phyloP scores from a whole-genome alignment of 2,329 filamentous ascomycete species.

The Capronia epimyces region DNA sequence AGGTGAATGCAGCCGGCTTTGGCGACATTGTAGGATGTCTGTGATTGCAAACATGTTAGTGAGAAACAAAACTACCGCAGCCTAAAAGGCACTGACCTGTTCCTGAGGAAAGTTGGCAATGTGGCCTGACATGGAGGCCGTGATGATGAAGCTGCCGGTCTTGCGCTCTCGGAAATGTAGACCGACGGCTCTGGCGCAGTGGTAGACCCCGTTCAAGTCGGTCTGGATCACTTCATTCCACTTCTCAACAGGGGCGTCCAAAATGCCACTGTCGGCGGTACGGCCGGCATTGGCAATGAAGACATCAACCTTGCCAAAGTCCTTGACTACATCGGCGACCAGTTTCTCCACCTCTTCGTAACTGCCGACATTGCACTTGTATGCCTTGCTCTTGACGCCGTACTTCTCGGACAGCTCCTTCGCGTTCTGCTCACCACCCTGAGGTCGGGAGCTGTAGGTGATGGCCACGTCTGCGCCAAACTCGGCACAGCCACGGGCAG shows the following conservation, averaged over 20 bases:
- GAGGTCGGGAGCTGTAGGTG: constrained; percentile 59
- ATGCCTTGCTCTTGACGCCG: constrained; percentile 62
- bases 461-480: constrained; percentile 60
- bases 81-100: constrained; percentile 40
- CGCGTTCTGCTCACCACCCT: constrained; percentile 62
- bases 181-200: constrained; percentile 85
- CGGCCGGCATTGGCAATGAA: constrained; percentile 67
- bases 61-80: constrained; percentile 31
- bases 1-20: constrained; percentile 64
- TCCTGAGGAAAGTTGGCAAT: constrained; percentile 57
- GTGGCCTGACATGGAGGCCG: constrained; percentile 56
- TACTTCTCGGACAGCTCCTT: constrained; percentile 55
- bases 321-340: constrained; percentile 56
- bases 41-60: constrained; percentile 6
- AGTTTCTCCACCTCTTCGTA: constrained; percentile 54
- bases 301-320: constrained; percentile 65
- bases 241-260: constrained; percentile 65
- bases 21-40: constrained; percentile 57
- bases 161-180: constrained; percentile 65
- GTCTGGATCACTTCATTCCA: constrained; percentile 74
- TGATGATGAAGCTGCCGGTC: constrained; percentile 61
- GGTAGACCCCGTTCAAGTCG: constrained; percentile 78
- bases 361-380: constrained; percentile 58
- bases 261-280: constrained; percentile 62
- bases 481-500: constrained; percentile 59